Evolutionary conservation across 1,284 basidiomycete species (phyloP).

Genomic region (Lentinula novae-zelandiae): DNA sequence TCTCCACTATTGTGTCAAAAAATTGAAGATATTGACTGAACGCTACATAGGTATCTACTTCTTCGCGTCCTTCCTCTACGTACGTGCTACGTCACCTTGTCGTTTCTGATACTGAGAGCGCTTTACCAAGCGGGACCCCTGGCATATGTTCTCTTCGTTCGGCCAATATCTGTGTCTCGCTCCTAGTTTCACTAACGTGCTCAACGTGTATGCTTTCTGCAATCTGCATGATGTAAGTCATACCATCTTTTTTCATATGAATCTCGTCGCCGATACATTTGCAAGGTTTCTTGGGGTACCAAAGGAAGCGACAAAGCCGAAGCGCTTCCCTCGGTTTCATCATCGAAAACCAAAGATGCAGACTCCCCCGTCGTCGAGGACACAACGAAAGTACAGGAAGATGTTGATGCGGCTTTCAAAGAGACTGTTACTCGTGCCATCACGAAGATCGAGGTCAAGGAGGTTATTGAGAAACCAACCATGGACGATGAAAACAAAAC

Average conservation of each 20-base stretch:
- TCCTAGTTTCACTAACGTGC: slow-evolving; percentile 89
- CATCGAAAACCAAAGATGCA: slow-evolving; percentile 74
- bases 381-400: slow-evolving; percentile 75
- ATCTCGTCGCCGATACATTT: slow-evolving; percentile 11
- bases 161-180: slow-evolving; percentile 89
- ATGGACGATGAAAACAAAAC: slow-evolving; percentile 92
- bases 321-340: slow-evolving; percentile 87
- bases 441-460: slow-evolving; percentile 72
- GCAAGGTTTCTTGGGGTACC: slow-evolving; percentile 86
- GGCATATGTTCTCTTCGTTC: slow-evolving; percentile 99
- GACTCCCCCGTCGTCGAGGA: slow-evolving; percentile 82
- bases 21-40: slow-evolving; percentile 1
- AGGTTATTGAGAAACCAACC: slow-evolving; percentile 76
- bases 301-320: slow-evolving; percentile 97
- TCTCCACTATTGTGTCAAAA: slow-evolving; percentile 5
- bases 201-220: slow-evolving; percentile 97
- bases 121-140: slow-evolving; percentile 76
- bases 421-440: slow-evolving; percentile 92
- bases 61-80: slow-evolving; percentile 85
- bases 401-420: slow-evolving; percentile 92
- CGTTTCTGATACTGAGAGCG: neutral
- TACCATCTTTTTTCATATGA: neutral
- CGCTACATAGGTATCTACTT: slow-evolving; percentile 67
- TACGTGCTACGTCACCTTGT: slow-evolving; percentile 36
- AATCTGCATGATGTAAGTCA: slow-evolving; percentile 81